A percentile compares a stretch with the other conserved stretches of the same genome.
These are phyloP conservation scores for Euphorbia celastroides DNA, from an alignment of 441 rosid genomes.

Conservation along the genomic window DNA sequence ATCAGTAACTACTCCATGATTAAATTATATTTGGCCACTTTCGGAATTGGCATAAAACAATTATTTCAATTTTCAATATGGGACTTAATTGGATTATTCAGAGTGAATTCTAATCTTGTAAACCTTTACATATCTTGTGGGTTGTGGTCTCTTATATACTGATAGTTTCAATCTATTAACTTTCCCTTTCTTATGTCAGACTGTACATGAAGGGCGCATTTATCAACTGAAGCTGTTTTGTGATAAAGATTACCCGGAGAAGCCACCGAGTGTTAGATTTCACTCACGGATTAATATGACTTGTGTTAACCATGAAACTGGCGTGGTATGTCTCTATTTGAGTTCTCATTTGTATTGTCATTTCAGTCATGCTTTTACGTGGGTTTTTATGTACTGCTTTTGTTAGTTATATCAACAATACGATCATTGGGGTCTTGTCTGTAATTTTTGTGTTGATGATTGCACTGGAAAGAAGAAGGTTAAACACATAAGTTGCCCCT, in stretches of 20 bases:
- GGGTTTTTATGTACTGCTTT: not conserved
- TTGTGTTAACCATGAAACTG: slow-evolving; percentile 93
- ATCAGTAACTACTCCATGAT: not conserved
- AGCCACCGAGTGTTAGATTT: slow-evolving; percentile 90
- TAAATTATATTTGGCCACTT: not conserved
- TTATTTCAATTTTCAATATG: not conserved
- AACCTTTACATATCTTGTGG: not conserved
- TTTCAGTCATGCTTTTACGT: not conserved
- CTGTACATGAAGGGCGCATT: slow-evolving; percentile 93
- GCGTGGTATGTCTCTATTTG: slow-evolving; percentile 49
- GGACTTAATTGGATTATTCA: not conserved
- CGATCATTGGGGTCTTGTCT: not conserved
- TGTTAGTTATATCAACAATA: not conserved
- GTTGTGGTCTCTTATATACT: slow-evolving; percentile 1
- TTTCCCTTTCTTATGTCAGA: slow-evolving; percentile 38
- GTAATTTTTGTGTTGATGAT: not conserved
- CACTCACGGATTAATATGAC: slow-evolving; percentile 94
- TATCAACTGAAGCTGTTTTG: slow-evolving; percentile 98
- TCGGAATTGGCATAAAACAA: not conserved
- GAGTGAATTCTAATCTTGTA: not conserved
- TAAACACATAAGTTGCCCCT: no score
- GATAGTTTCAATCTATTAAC: slow-evolving; percentile 3
- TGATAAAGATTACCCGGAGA: slow-evolving; percentile 97
- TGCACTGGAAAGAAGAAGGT: not conserved
- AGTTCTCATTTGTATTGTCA: not conserved